Percentiles rank a stretch among this genome's conserved stretches.
phyloP scores from a whole-genome alignment of 768 basidiomycete genomes.

The Lactarius hengduanensis region DNA sequence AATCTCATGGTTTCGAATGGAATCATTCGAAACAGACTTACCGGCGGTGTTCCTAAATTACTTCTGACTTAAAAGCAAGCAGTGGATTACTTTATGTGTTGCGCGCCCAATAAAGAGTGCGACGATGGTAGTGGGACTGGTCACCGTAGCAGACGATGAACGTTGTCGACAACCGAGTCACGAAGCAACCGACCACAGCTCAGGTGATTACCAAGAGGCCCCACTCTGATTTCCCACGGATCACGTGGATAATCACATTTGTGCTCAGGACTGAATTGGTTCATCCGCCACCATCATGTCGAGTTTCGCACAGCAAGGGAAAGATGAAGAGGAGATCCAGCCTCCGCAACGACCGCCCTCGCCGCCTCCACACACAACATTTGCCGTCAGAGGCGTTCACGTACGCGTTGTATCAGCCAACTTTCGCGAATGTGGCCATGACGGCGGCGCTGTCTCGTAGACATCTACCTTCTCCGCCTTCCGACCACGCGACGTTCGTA shows the following conservation, averaged over 20 bases:
- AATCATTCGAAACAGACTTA: neutral
- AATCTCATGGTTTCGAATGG: neutral
- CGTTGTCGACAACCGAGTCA: neutral
- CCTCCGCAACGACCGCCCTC: constrained; percentile 20
- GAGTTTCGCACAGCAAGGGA: constrained; percentile 16
- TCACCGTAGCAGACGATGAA: constrained; percentile 1
- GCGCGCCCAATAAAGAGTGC: neutral
- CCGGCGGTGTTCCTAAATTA: neutral
- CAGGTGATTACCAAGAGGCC: neutral
- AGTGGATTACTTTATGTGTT: too few relatives aligned
- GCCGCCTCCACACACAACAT: constrained; percentile 24
- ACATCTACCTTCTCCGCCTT: constrained; percentile 78
- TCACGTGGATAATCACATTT: neutral
- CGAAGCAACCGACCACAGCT: too few relatives aligned
- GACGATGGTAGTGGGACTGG: neutral
- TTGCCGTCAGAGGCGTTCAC: constrained; percentile 64
- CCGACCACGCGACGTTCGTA: constrained; percentile 73
- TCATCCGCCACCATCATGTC: constrained; percentile 18
- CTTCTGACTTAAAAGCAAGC: neutral
- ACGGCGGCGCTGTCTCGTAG: constrained; percentile 37
- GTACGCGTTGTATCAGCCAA: constrained; percentile 45
- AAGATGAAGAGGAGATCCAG: constrained; percentile 17
- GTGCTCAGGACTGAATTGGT: too few relatives aligned
- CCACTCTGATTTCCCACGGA: neutral
- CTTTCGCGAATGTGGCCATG: constrained; percentile 13